phyloP scores from a whole-genome alignment of 495 filamentous ascomycete genomes.

The Cetradonia linearis region DNA sequence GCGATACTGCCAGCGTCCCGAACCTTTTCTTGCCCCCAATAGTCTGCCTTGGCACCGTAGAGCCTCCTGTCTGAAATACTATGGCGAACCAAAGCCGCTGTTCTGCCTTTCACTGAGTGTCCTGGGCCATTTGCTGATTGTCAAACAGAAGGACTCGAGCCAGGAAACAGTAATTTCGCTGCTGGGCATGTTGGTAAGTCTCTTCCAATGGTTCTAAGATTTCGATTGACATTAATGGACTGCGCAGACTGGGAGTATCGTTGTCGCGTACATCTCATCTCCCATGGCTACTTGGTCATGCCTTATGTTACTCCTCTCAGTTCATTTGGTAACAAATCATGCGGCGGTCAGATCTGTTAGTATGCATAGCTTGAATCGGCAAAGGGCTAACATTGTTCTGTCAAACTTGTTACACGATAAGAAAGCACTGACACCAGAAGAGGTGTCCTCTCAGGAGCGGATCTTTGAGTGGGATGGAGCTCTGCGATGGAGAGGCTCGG shows the following conservation, averaged over 20 bases:
- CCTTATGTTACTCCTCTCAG: conserved; percentile 56
- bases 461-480: conserved; percentile 60
- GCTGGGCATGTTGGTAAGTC: conserved; percentile 73
- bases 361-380: conserved; percentile 78
- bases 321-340: conserved; percentile 78
- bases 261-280: conserved; percentile 65
- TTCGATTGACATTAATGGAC: conserved; percentile 7
- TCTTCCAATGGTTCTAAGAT: neutral
- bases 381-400: conserved; percentile 74
- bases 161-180: conserved; percentile 93
- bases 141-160: conserved; percentile 69
- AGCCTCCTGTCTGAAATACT: neutral
- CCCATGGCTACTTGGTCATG: conserved; percentile 64
- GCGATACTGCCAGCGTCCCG: neutral
- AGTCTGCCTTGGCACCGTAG: neutral
- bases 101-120: neutral
- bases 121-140: conserved; percentile 1
- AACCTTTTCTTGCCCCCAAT: neutral
- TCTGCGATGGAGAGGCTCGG: conserved; percentile 45
- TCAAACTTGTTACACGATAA: conserved; percentile 41
- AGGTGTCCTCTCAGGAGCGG: conserved; percentile 55
- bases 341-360: conserved; percentile 71
- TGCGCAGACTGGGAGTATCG: conserved; percentile 58
- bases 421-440: conserved; percentile 46
- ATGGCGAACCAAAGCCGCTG: neutral